phyloP scores from a whole-genome alignment of 805 yeast genomes.

The Cyberlindnera japonica region DNA sequence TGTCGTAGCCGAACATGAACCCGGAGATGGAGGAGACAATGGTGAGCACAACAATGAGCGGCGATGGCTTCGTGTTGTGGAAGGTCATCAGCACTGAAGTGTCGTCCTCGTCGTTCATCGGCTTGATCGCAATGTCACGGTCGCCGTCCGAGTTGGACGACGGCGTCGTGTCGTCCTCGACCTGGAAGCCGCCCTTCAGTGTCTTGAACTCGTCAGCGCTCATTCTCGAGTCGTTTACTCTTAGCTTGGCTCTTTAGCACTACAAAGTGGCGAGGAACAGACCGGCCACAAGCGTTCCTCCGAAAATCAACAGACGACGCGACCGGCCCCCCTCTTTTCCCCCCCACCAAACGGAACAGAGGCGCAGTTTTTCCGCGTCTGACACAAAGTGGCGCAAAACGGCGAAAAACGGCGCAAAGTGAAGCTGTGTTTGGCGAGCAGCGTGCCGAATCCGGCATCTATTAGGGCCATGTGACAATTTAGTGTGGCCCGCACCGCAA shows the following conservation, averaged over 20 bases:
- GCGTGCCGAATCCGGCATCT: no score
- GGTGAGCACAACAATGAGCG: conserved; percentile 64
- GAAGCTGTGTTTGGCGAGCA: background rate
- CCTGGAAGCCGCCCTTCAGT: conserved; percentile 17
- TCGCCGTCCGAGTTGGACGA: conserved; percentile 1
- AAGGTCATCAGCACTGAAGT: conserved; percentile 45
- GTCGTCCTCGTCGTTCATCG: conserved; percentile 47
- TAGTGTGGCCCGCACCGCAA: background rate
- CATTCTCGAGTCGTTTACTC: conserved; percentile 3
- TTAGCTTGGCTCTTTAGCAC: background rate
- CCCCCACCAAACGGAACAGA: no score
- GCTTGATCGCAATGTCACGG: conserved; percentile 26
- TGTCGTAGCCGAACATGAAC: conserved; percentile 95
- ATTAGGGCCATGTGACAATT: background rate
- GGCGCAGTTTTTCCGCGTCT: no score
- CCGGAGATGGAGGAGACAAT: conserved; percentile 87
- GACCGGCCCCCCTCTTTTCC: no score
- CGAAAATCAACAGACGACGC: background rate
- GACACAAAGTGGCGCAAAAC: background rate
- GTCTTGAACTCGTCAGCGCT: conserved; percentile 15
- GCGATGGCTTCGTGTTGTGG: conserved; percentile 51
- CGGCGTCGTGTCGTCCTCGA: conserved; percentile 5
- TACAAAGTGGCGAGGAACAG: background rate
- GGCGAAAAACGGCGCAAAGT: background rate
- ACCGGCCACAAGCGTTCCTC: no score